A percentile compares a stretch with the other conserved stretches of the same genome.
phyloP scores from a whole-genome alignment of 495 filamentous ascomycete species.

The Penicillium robsamsonii region DNA sequence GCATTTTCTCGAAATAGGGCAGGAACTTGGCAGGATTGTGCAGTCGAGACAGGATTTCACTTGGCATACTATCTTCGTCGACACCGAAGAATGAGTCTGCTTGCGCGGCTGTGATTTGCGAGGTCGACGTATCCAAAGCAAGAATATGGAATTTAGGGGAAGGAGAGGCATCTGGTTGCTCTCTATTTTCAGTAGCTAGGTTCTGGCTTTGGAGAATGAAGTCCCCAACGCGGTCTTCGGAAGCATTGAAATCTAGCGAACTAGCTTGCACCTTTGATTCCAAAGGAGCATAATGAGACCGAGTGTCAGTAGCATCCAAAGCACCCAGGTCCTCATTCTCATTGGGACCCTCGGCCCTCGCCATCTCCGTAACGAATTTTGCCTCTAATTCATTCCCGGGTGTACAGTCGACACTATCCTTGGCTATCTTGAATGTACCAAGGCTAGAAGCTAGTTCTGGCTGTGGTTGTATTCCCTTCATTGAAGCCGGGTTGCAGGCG shows the following conservation, averaged over 20 bases:
- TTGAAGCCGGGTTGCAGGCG: conserved; percentile 5
- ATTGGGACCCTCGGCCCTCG: conserved; percentile 2
- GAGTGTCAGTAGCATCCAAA: conserved; percentile 50
- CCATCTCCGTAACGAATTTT: conserved; percentile 8
- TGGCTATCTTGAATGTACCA: background rate
- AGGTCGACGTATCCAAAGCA: conserved; percentile 65
- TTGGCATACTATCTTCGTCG: conserved; percentile 48
- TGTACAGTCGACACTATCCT: conserved; percentile 3
- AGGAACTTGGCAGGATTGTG: conserved; percentile 71
- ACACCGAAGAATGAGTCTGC: conserved; percentile 55
- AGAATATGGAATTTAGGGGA: conserved; percentile 66
- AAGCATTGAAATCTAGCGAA: conserved; percentile 33
- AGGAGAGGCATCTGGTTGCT: conserved; percentile 1
- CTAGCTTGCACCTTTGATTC: conserved; percentile 25
- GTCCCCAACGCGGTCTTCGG: conserved; percentile 21
- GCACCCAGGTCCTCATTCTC: conserved; percentile 42
- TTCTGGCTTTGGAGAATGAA: conserved; percentile 10
- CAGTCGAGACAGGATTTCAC: conserved; percentile 64
- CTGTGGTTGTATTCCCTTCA: conserved; percentile 2
- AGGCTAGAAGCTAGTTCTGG: background rate
- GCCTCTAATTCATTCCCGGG: conserved; percentile 19
- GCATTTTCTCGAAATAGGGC: conserved; percentile 61
- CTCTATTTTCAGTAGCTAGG: background rate
- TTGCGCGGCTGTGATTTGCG: conserved; percentile 58
- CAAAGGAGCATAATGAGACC: conserved; percentile 37